Base-by-base conservation (phyloP, 345 rosid species). In the Barbarea vulgaris region DNA sequence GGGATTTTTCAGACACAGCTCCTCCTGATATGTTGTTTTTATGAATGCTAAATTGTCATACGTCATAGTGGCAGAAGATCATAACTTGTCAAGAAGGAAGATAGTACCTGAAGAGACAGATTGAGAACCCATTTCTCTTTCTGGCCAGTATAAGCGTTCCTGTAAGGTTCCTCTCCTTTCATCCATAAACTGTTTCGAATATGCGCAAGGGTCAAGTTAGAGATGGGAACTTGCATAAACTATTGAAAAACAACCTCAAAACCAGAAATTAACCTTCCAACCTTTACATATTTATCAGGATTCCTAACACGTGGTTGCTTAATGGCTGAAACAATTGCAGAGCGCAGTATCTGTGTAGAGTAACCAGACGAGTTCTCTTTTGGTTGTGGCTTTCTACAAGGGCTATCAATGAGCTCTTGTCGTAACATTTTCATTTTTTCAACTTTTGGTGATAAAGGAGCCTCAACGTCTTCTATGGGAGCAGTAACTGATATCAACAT, bases 231-330 rank as follows among this genome's bases (percentile, higher is more conserved):
- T 51, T 34, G 37, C 25, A 60, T 50, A 56, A 62, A 68, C 11
- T 9, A 27, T 50, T 39, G 21, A 46, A 28, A 70, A 67, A 52
- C 11, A 33, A 67, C 48, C 19, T 51, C 30, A 54, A 8, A 70
- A 19, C 6, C 12, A 56, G 36, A 52, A 56, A n/a, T 42, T 10
- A 77, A 72, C 33, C 69, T 51, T 42, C 79, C 46, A 67, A 82
- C 85, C 84, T 79, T 67, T 48, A 63, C 77, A 27, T 57, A 14
- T 63, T 17, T 71, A 72, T 56, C 82, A 57, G 55, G 31, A 67
- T 39, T 60, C 39, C 2, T 48, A 67, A 48, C 50, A 70, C 58
- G 39, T 50, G 41, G 80, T 61, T 78, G 72, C 54, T 60, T 41
- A 72, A n/a, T 37, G 59, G 65, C 52, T 46, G 80, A 67, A 72